Evolutionary conservation across 108 stramenopile genomes (phyloP).

Genomic region (Mediolabrus comicus): DNA sequence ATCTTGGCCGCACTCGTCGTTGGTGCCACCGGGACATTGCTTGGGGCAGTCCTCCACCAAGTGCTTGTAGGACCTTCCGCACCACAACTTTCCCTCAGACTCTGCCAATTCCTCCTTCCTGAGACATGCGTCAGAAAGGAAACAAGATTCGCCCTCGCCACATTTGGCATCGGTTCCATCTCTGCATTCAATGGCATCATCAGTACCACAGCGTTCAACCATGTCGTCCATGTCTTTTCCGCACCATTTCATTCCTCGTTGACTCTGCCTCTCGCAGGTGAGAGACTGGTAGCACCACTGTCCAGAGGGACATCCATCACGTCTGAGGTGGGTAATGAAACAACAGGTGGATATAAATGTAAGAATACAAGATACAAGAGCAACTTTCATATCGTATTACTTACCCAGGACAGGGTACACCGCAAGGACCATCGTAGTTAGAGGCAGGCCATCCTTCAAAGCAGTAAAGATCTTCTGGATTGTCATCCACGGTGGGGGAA

Average conservation of each 20-base stretch:
- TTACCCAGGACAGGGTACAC: constrained; percentile 16
- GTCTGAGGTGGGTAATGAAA: neutral
- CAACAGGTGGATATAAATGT: neutral
- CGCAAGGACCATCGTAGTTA: constrained; percentile 27
- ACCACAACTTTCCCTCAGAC: constrained; percentile 26
- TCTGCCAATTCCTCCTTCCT: neutral
- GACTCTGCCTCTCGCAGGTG: neutral
- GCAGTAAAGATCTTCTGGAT: constrained; percentile 26
- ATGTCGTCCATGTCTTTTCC: neutral
- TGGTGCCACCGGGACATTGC: constrained; percentile 32
- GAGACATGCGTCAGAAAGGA: constrained; percentile 3
- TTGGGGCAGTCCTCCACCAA: constrained; percentile 41
- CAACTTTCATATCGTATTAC: neutral
- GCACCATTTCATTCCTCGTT: neutral
- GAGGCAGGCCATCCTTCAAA: constrained; percentile 2
- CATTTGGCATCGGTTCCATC: constrained; percentile 15
- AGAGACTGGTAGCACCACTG: neutral
- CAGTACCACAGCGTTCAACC: neutral
- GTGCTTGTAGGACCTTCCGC: constrained; percentile 39
- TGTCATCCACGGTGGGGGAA: constrained; percentile 20
- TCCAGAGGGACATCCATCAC: neutral
- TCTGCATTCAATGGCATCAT: neutral
- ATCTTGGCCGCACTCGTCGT: constrained; percentile 36
- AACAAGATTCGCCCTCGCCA: neutral
- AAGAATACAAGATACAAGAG: neutral